A percentile compares a stretch with the other conserved stretches of the same genome.
Evolutionary conservation across 2,329 filamentous ascomycete species (phyloP).

Genomic region (Cladophialophora yegresii): DNA sequence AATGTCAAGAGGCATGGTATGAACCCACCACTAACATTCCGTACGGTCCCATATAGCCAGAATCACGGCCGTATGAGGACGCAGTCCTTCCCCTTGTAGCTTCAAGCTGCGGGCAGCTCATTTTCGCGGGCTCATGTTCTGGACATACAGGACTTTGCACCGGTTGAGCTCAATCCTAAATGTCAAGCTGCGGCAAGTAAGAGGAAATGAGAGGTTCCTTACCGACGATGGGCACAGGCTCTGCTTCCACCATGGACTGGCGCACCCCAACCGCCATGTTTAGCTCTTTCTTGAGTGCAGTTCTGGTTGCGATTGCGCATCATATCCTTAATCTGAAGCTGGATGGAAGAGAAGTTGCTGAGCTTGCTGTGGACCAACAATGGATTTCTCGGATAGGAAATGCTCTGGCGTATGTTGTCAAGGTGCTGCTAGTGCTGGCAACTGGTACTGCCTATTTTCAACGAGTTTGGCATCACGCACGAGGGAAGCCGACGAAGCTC

Average conservation of each 20-base stretch:
- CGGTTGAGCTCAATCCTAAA: background rate
- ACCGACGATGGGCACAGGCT: background rate
- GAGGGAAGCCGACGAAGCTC: constrained; percentile 5
- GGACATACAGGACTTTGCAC: background rate
- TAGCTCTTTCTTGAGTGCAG: constrained; percentile 38
- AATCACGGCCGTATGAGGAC: background rate
- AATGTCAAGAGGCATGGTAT: too few species aligned
- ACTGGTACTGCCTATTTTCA: constrained; percentile 37
- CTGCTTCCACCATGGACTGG: constrained; percentile 1
- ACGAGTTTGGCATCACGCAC: constrained; percentile 6
- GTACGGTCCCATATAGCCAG: background rate
- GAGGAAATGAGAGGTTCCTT: background rate
- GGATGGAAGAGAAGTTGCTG: constrained; percentile 18
- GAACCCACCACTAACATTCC: background rate
- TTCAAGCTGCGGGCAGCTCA: constrained; percentile 3
- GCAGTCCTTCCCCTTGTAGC: background rate
- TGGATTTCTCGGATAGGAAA: constrained; percentile 14
- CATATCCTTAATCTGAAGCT: constrained; percentile 13
- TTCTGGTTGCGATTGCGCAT: constrained; percentile 35
- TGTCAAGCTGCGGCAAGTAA: background rate
- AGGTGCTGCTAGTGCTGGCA: constrained; percentile 7
- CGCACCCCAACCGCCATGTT: background rate
- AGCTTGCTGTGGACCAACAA: constrained; percentile 20
- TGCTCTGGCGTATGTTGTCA: constrained; percentile 18
- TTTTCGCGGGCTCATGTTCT: background rate